A percentile compares a stretch with the other conserved stretches of the same genome.
Conservation (phyloP, 1,139 yeast genomes). For the Hansenula sp. region DNA sequence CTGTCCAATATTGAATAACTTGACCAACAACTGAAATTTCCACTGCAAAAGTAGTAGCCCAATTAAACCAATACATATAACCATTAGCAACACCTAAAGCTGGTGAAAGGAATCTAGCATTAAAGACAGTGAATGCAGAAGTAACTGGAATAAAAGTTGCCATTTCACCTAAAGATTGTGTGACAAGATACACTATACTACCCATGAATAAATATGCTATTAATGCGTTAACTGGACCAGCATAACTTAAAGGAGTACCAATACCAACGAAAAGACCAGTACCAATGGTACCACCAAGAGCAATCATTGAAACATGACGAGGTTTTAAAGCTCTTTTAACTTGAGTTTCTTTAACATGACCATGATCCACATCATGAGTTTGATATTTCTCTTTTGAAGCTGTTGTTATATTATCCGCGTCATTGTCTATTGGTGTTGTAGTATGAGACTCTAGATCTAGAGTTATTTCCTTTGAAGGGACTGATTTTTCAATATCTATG, state of each 20-base stretch:
- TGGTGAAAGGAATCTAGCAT: constrained; percentile 50
- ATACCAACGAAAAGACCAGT: constrained; percentile 61
- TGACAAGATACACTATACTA: constrained; percentile 56
- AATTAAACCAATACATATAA: constrained; percentile 82
- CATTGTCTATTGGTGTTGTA: constrained; percentile 2
- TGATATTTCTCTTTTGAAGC: constrained; percentile 5
- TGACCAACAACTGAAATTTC: constrained; percentile 83
- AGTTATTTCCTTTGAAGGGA: neutral
- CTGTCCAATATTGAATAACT: constrained; percentile 73
- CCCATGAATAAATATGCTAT: constrained; percentile 67
- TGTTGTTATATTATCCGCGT: neutral
- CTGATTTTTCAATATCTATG: constrained; percentile 2
- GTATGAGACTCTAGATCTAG: neutral
- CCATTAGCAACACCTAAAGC: constrained; percentile 79
- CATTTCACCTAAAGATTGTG: constrained; percentile 74
- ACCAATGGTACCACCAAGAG: constrained; percentile 67
- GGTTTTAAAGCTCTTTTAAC: constrained; percentile 49
- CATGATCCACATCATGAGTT: constrained; percentile 14
- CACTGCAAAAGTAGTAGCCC: constrained; percentile 83
- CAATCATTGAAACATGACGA: constrained; percentile 62
- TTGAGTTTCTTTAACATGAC: constrained; percentile 28
- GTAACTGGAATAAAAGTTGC: constrained; percentile 68
- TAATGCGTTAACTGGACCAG: constrained; percentile 73
- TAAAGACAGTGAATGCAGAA: constrained; percentile 57
- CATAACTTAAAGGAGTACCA: constrained; percentile 45